Base-by-base conservation (phyloP, 257 asterid species). In the Eustoma russellianum region DNA sequence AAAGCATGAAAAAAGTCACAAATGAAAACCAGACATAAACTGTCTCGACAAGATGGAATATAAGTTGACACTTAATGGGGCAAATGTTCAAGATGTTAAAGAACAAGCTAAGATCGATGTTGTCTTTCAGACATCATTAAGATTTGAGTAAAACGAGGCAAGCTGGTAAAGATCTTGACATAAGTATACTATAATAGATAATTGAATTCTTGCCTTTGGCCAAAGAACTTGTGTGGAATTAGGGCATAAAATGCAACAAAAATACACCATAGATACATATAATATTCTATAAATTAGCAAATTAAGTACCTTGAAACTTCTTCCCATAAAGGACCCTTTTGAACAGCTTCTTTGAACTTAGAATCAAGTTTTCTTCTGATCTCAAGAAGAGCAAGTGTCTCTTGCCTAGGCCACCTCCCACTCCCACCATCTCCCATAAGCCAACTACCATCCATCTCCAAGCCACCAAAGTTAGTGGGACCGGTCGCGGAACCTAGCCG, bases 341-440 rank as follows among this genome's bases (percentile, higher is more conserved):
- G 99, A 64, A 79, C 85, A 47, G 95, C 91, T 63, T 92, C 99
- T 59, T 92, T 92, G 74, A 92, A 92, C 80, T 79, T 88, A 48
- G 76, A 57, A 73, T 92, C 97, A 38, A 92, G 91, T 62, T 81
- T 76, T 56, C 97, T 84, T 69, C 99, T 78, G 77, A 92, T 82
- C 71, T 92, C 97, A n/a, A 92, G 95, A 13, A 92, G 99, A 5
- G 85, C 79, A 10, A 92, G 91, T 14, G 99, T 92, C 65, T 92
- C 99, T 61, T 92, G 99, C 66, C 97, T 74, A 38, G 97, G 97
- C 99, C 99, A 92, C 61, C 99, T 72, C 65, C 86, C 97, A 7
- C 12, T 38, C 24, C 72, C 43, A 38, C 11, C 43, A 38, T 8
- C 78, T 40, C 71, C 59, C 19, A 70, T 66, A 13, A 67, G 47